These are phyloP conservation scores for Talaromyces sp. DNA, from an alignment of 2,329 filamentous ascomycete genomes.

Conservation along the genomic window DNA sequence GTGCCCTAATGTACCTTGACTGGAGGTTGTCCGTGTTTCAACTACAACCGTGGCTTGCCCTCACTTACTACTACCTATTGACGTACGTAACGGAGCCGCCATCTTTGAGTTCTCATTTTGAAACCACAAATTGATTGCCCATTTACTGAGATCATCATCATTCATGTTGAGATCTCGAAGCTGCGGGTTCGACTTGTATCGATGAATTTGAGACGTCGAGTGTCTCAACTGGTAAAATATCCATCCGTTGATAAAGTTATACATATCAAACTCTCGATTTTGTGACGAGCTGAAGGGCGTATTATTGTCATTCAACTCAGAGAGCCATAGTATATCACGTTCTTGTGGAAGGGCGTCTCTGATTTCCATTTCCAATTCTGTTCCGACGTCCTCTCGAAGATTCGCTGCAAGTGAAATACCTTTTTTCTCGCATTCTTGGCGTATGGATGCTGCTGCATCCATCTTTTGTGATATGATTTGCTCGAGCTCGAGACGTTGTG, in stretches of 20 bases:
- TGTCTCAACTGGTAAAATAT: constrained; percentile 31
- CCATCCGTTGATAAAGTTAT: constrained; percentile 30
- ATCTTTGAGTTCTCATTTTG: constrained; percentile 18
- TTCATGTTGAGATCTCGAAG: constrained; percentile 21
- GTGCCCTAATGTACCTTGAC: neutral
- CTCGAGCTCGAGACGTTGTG: constrained; percentile 22
- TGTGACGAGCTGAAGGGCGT: constrained; percentile 23
- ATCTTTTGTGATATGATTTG: constrained; percentile 24
- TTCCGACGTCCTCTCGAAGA: neutral
- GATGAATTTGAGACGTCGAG: constrained; percentile 27
- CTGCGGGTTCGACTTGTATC: constrained; percentile 24
- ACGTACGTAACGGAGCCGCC: neutral
- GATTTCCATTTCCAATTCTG: neutral
- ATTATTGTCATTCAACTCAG: constrained; percentile 21
- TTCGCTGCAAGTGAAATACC: neutral
- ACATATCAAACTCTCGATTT: constrained; percentile 19
- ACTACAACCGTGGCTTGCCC: neutral
- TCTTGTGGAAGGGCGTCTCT: neutral
- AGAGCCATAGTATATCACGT: constrained; percentile 23
- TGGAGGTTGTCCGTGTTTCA: neutral
- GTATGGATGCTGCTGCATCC: constrained; percentile 21
- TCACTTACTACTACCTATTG: neutral
- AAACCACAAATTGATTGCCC: constrained; percentile 26
- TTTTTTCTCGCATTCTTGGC: constrained; percentile 21
- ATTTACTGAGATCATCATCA: constrained; percentile 22